Conservation (phyloP, 1,139 yeast species). For the Geotrichum siamense region DNA sequence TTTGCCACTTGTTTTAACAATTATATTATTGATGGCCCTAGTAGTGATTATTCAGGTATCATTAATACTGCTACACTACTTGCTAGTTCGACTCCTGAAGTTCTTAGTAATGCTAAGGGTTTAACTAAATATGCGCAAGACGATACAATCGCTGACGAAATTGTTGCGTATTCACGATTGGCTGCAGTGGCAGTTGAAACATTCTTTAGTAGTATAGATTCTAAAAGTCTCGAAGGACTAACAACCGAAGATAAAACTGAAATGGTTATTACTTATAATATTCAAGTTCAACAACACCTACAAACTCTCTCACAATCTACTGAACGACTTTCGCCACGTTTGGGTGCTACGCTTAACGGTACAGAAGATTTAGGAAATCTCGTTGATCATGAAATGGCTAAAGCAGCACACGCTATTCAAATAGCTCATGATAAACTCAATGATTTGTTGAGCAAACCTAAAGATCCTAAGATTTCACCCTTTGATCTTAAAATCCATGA, state of each 20-base stretch:
- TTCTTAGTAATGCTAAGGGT: slow-evolving; percentile 66
- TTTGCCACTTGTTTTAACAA: slow-evolving; percentile 75
- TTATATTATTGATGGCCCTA: slow-evolving; percentile 65
- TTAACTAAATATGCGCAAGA: slow-evolving; percentile 48
- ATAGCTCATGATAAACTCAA: slow-evolving; percentile 58
- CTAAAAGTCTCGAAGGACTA: slow-evolving; percentile 45
- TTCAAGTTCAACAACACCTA: slow-evolving; percentile 63
- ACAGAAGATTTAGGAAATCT: slow-evolving; percentile 63
- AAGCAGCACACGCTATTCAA: slow-evolving; percentile 64
- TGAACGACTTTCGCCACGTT: slow-evolving; percentile 53
- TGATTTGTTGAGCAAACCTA: slow-evolving; percentile 43
- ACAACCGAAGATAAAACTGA: slow-evolving; percentile 66
- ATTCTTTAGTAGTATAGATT: slow-evolving; percentile 54
- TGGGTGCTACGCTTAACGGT: slow-evolving; percentile 36
- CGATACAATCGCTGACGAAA: slow-evolving; percentile 46
- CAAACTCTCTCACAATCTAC: slow-evolving; percentile 52
- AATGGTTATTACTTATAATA: slow-evolving; percentile 65
- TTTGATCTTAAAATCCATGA: slow-evolving; percentile 68
- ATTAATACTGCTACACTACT: slow-evolving; percentile 63
- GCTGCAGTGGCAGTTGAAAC: slow-evolving; percentile 56
- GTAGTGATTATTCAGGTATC: slow-evolving; percentile 60
- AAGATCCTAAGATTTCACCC: slow-evolving; percentile 49
- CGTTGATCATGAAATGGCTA: slow-evolving; percentile 64
- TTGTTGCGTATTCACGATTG: slow-evolving; percentile 46
- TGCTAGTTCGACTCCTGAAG: slow-evolving; percentile 57